A percentile compares a stretch with the other conserved stretches of the same genome.
Conservation (phyloP, 169 alveolate species). For the Eimeria falciformis region DNA sequence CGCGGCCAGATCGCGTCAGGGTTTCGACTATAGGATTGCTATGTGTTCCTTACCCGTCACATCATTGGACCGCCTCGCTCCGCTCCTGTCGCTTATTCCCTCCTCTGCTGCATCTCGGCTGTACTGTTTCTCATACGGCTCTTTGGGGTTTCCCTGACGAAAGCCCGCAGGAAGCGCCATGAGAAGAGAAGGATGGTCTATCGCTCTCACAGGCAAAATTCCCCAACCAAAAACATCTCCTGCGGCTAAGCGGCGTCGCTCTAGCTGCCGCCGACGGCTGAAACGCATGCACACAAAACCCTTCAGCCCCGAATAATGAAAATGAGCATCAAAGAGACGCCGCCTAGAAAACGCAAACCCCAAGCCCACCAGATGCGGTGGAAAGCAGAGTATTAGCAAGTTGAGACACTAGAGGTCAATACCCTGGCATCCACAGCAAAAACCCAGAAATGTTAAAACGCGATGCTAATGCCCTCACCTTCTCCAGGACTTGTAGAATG, state of each 20-base stretch:
- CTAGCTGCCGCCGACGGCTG: constrained; percentile 68
- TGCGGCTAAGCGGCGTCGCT: constrained; percentile 36
- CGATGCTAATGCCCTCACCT: not conserved
- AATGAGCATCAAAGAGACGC: not conserved
- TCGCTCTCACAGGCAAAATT: constrained; percentile 91
- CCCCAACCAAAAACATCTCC: constrained; percentile 91
- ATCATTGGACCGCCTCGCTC: constrained; percentile 27
- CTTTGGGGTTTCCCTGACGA: constrained; percentile 85
- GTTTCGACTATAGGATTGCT: not conserved
- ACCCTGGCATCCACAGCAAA: too few relatives aligned
- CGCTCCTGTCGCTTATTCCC: constrained; percentile 19
- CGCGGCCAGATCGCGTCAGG: not conserved
- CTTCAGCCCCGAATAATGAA: not conserved
- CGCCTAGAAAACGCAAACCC: not conserved
- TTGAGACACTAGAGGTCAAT: too few relatives aligned
- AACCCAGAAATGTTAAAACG: too few relatives aligned
- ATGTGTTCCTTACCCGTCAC: constrained; percentile 1
- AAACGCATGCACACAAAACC: not conserved
- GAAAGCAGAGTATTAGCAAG: too few relatives aligned
- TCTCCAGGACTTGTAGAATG: constrained; percentile 65
- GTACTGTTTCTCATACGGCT: constrained; percentile 83
- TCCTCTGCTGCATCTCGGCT: constrained; percentile 23
- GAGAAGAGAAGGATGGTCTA: constrained; percentile 88
- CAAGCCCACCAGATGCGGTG: not conserved
- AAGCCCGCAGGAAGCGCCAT: constrained; percentile 94